Evolutionary conservation across 1,284 basidiomycete genomes (phyloP), one percentile per base, ranked within the genome.

Genomic region (Cryptococcus sp.): DNA sequence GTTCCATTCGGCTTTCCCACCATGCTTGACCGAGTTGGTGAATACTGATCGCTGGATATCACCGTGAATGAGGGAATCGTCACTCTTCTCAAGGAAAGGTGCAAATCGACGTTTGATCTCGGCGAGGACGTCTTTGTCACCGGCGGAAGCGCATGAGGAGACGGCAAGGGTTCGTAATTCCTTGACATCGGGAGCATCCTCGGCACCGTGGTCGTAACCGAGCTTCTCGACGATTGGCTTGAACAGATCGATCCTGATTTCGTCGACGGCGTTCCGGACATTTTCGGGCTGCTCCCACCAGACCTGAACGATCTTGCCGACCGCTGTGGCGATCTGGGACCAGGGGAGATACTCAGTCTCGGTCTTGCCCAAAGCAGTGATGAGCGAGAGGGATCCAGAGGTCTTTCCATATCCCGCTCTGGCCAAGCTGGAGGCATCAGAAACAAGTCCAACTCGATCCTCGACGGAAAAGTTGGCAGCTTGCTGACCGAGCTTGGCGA

Each of bases 361-460:
- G 48, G 72, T 69, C 50, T 82, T 77, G 48, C 79, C 81, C 58
- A 92, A 78, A 42, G 80, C 79, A 53, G 87, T 79, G 54, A 88
- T 78, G 46, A 93, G 78, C 22, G 81, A 83, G 58, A 97, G 78
- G 7, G 86, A 84, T 57, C 84, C 85, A 61, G 88, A 88, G 32
- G 90, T 81, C 56, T 85, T 81, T 48, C 82, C 78, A 64, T 88
- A 82, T 2, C 90, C 89, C 24, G 90, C 87, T 66, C 86, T 84
- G 32, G 89, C 83, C 31, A 96, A 80, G 0, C 86, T 85, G 63
- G 88, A 82, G 1, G 86, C 81, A 66, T 94, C 91, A 56, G 85
- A 83, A 28, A 93, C 82, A 13, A 97, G 78, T 21, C 91, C 91
- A 55, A 93, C 83, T 44, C 90, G 83, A 73, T 98, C 94, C 58